Evolutionary conservation across 306 rosid species (phyloP).

Genomic region (Pachyrhizus erosus): DNA sequence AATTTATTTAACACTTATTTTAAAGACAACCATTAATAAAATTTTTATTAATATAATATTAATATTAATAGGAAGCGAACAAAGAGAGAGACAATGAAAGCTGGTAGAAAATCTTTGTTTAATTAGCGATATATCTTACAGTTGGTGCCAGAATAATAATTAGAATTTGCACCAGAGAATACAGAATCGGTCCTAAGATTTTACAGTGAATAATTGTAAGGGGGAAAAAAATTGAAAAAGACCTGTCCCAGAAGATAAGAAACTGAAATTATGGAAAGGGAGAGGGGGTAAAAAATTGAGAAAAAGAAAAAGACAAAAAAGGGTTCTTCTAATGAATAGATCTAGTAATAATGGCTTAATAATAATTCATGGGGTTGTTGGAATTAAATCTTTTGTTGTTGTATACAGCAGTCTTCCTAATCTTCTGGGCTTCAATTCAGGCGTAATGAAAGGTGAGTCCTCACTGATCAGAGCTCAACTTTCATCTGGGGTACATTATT

Average conservation of each 20-base stretch:
- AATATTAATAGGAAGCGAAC: background rate
- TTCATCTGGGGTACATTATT: slow-evolving; percentile 73
- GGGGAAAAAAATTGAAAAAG: slow-evolving; percentile 34
- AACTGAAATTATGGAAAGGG: slow-evolving; percentile 50
- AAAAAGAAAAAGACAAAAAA: slow-evolving; percentile 41
- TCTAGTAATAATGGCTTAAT: slow-evolving; percentile 55
- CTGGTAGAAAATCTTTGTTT: slow-evolving; percentile 46
- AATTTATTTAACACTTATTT: background rate
- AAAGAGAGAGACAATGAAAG: slow-evolving; percentile 41
- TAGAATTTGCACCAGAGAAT: slow-evolving; percentile 66
- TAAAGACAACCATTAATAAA: background rate
- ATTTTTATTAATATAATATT: background rate
- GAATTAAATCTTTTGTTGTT: slow-evolving; percentile 61
- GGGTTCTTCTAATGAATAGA: slow-evolving; percentile 52
- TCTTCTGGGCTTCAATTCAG: slow-evolving; percentile 55
- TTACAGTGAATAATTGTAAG: slow-evolving; percentile 67
- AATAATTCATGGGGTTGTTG: slow-evolving; percentile 52
- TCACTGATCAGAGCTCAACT: slow-evolving; percentile 75
- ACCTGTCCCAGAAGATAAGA: slow-evolving; percentile 54
- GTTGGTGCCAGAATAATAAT: slow-evolving; percentile 53
- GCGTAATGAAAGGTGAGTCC: slow-evolving; percentile 51
- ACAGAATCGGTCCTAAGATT: slow-evolving; percentile 65
- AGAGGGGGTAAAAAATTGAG: slow-evolving; percentile 10
- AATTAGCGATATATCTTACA: slow-evolving; percentile 78
- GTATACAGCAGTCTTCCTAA: slow-evolving; percentile 57